A percentile compares a stretch with the other conserved stretches of the same genome.
Evolutionary conservation across 345 rosid species (phyloP).

Genomic region (Cardamine resedifolia): DNA sequence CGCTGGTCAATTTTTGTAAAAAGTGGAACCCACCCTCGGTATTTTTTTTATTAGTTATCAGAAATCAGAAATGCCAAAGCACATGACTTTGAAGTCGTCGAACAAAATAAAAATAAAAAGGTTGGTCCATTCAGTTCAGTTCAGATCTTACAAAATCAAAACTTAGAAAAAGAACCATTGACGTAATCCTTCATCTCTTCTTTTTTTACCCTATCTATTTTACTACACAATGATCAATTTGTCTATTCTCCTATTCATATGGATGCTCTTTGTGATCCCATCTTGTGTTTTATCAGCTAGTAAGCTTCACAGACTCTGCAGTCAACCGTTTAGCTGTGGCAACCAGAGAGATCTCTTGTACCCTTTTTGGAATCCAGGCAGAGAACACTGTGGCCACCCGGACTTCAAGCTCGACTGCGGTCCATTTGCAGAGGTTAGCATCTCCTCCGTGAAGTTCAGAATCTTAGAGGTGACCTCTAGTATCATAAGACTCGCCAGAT

Average conservation of each 20-base stretch:
- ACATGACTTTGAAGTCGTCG: no score
- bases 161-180: background rate
- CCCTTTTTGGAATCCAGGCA: constrained; percentile 33
- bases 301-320: constrained; percentile 1
- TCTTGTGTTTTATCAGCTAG: constrained; percentile 5
- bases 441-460: constrained; percentile 26
- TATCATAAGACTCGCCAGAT: constrained; percentile 32
- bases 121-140: background rate
- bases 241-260: background rate
- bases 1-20: no score
- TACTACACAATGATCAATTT: background rate
- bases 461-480: background rate
- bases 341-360: background rate
- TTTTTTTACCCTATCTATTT: background rate
- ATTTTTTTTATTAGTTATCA: no score
- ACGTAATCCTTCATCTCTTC: background rate
- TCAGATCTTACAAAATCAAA: background rate
- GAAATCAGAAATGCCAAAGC: no score
- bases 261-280: constrained; percentile 8
- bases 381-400: constrained; percentile 40
- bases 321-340: background rate
- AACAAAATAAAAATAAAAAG: no score
- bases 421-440: constrained; percentile 10
- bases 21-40: no score
- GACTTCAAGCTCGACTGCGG: constrained; percentile 28